These are phyloP conservation scores for Nigrospora osmanthi DNA, from an alignment of 2,329 filamentous ascomycete species.

Conservation along the genomic window DNA sequence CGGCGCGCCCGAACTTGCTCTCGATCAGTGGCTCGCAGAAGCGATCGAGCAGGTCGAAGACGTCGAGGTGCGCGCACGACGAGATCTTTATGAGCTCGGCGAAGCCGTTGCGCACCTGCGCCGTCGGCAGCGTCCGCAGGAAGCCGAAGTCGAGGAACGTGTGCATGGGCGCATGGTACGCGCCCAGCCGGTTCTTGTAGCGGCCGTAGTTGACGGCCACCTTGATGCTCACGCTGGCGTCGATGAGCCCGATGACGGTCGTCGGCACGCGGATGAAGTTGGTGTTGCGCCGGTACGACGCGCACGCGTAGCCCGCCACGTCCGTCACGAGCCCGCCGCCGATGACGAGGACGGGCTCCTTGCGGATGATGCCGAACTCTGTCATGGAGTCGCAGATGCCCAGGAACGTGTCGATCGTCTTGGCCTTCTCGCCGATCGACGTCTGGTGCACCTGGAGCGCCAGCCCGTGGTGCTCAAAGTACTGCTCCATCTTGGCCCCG, in stretches of 20 bases:
- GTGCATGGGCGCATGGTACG: constrained; percentile 64
- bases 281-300: constrained; percentile 63
- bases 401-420: constrained; percentile 62
- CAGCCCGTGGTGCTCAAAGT: constrained; percentile 58
- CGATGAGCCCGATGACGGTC: constrained; percentile 67
- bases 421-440: constrained; percentile 68
- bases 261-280: constrained; percentile 69
- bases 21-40: constrained; percentile 62
- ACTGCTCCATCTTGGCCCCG: constrained; percentile 55
- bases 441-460: constrained; percentile 61
- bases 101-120: constrained; percentile 66
- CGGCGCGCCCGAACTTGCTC: constrained; percentile 55
- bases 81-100: constrained; percentile 72
- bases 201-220: constrained; percentile 72
- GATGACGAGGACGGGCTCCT: constrained; percentile 59
- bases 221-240: constrained; percentile 69
- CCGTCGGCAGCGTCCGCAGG: constrained; percentile 57
- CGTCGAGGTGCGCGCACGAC: constrained; percentile 57
- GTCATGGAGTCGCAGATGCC: constrained; percentile 68
- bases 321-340: constrained; percentile 66
- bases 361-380: constrained; percentile 62
- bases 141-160: constrained; percentile 70
- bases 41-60: constrained; percentile 60
- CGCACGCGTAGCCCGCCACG: constrained; percentile 66
- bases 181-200: constrained; percentile 68